phyloP scores from a whole-genome alignment of 1,284 basidiomycete genomes.

The Sporisorium exsertum region DNA sequence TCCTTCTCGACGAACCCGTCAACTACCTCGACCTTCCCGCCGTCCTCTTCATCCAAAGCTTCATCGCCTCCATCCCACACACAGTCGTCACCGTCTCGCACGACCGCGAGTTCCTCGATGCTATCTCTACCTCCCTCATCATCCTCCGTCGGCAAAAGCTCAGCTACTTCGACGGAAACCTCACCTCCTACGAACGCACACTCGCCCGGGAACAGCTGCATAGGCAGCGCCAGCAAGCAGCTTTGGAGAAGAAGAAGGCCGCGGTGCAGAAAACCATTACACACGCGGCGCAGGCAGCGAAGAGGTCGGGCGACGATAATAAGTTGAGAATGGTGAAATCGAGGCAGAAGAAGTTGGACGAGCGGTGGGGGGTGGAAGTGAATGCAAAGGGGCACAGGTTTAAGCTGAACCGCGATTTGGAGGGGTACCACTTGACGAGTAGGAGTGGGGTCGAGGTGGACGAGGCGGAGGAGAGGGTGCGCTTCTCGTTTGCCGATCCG shows the following conservation, averaged over 20 bases:
- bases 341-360: slow-evolving; percentile 76
- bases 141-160: slow-evolving; percentile 75
- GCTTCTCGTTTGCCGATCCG: slow-evolving; percentile 73
- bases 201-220: slow-evolving; percentile 73
- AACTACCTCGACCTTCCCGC: slow-evolving; percentile 71
- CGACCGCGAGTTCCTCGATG: slow-evolving; percentile 79
- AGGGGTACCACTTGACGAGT: slow-evolving; percentile 71
- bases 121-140: slow-evolving; percentile 78
- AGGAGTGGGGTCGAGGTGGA: slow-evolving; percentile 74
- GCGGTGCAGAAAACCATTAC: slow-evolving; percentile 71
- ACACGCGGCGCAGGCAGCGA: slow-evolving; percentile 74
- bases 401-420: slow-evolving; percentile 76
- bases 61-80: slow-evolving; percentile 71
- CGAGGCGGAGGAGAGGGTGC: slow-evolving; percentile 72
- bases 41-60: slow-evolving; percentile 73
- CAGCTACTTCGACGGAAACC: slow-evolving; percentile 75
- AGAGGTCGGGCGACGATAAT: slow-evolving; percentile 77
- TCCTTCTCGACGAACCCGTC: slow-evolving; percentile 71
- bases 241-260: slow-evolving; percentile 74
- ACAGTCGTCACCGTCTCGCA: slow-evolving; percentile 78
- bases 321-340: slow-evolving; percentile 74
- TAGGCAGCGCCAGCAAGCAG: slow-evolving; percentile 74
- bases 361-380: slow-evolving; percentile 75
- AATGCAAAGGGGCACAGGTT: slow-evolving; percentile 73
- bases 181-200: slow-evolving; percentile 75